Percentiles rank a stretch among this genome's conserved stretches.
phyloP scores from a whole-genome alignment of 441 rosid genomes.

The Macaranga tanarius region DNA sequence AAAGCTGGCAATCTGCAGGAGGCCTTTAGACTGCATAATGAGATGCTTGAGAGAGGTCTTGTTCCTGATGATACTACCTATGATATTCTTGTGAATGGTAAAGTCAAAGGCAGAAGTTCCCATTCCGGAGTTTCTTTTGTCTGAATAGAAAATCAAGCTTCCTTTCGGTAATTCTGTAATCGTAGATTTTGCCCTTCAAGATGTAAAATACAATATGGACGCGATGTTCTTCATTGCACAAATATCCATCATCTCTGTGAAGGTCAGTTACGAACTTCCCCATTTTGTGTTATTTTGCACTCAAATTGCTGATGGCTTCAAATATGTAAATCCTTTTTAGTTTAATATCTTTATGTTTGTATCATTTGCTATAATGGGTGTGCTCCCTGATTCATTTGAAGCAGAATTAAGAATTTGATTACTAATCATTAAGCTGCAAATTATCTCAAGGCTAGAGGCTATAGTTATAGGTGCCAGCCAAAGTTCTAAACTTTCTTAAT shows the following conservation, averaged over 20 bases:
- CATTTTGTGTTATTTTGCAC: background rate
- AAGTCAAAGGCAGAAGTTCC: conserved; percentile 28
- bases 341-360: too few species aligned
- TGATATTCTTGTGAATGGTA: conserved; percentile 61
- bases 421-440: too few species aligned
- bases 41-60: conserved; percentile 82
- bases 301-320: background rate
- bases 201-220: background rate
- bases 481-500: too few species aligned
- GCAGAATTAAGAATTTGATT: too few species aligned
- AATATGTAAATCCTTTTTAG: background rate
- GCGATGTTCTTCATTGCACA: background rate
- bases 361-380: too few species aligned
- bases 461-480: too few species aligned
- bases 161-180: background rate
- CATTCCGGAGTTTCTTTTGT: conserved; percentile 28
- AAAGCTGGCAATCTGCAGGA: conserved; percentile 56
- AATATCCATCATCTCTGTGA: conserved; percentile 1
- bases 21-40: conserved; percentile 67
- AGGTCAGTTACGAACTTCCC: conserved; percentile 6
- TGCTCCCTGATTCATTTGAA: too few species aligned
- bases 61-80: conserved; percentile 58
- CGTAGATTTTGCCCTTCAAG: background rate
- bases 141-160: conserved; percentile 10
- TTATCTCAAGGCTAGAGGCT: too few species aligned